Percentiles rank a stretch among this genome's conserved stretches.
Evolutionary conservation across 2,329 filamentous ascomycete species (phyloP).

Genomic region (Colletotrichum endophyticum): DNA sequence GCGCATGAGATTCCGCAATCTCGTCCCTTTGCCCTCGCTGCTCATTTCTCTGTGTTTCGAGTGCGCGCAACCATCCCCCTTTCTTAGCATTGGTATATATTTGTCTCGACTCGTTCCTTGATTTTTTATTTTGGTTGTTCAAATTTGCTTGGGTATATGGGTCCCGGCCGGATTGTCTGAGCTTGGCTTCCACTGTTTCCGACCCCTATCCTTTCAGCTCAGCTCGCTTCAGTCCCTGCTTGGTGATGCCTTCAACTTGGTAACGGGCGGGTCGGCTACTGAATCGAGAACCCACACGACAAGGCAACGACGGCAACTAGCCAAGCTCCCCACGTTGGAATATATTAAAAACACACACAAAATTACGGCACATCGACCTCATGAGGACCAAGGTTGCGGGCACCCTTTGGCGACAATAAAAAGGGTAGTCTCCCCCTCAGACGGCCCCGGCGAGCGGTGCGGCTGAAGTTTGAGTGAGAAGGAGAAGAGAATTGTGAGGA

Average conservation of each 20-base stretch:
- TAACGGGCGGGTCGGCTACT: conserved; percentile 9
- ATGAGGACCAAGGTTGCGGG: not conserved
- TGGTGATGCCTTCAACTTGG: conserved; percentile 14
- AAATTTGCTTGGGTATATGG: not conserved
- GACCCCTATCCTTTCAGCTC: not conserved
- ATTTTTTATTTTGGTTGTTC: not conserved
- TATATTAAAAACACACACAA: conserved; percentile 6
- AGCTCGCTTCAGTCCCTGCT: not conserved
- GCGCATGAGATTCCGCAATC: not conserved
- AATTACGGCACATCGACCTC: conserved; percentile 20
- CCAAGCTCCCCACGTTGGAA: conserved; percentile 13
- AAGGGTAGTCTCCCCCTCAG: not conserved
- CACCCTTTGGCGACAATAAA: conserved; percentile 1
- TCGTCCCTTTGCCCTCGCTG: not conserved
- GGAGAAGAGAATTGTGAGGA: not conserved
- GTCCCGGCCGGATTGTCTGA: not conserved
- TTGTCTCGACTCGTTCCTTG: not conserved
- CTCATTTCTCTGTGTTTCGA: not conserved
- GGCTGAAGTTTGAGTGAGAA: not conserved
- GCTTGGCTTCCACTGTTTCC: not conserved
- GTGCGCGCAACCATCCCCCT: not conserved
- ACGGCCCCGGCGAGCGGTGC: not conserved
- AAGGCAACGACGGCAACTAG: conserved; percentile 1
- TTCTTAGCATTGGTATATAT: not conserved
- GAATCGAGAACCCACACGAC: conserved; percentile 16